Base-by-base conservation (phyloP, 2,329 filamentous ascomycete species). In the Aureobasidium musti region DNA sequence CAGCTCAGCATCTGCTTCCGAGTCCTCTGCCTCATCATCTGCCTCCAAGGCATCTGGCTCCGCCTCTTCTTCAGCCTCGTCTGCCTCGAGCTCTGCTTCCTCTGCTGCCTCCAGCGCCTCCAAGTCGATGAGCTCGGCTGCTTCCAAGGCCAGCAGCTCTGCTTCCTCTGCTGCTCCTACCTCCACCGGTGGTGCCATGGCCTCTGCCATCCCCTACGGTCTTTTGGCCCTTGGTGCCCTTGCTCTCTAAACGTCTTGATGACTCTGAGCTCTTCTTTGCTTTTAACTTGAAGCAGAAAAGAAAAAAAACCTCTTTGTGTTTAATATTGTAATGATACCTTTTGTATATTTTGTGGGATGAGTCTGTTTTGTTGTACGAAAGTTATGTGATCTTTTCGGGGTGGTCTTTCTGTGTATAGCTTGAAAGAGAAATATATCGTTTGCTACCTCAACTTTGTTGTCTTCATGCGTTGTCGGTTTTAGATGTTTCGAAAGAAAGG, bases 1-100 rank as follows among this genome's bases (percentile, higher is more conserved):
- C 39, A 57, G 60, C 53, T 65, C 66, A 8, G 45, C 47, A 17
- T 50, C 47, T 30, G 26, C 54, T 26, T 61, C 33, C 19, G 13
- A 47, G 11, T 7, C 14, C 17, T 50, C 47, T n/a, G 45, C 45
- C 4, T 49, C 45, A 1, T 23, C n/a, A 3, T 26, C 45, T 47
- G 45, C n/a, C 11, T 26, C n/a, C 13, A 28, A 6, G 14, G 47
- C 47, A 30, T 86, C 84, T 39, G 89, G 80, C 65, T 97, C 79
- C 75, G 96, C 84, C 50, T 88, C 84, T 79, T 43, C 43, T 26
- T 33, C 59, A 43, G n/a, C 30, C 14, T 33, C 30, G 5, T n/a
- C 43, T 19, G 35, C 80, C 13, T 39, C 35, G 63, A 97, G 79
- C 75, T 23, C 7, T 21, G 39, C 23, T 45, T 30, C 53, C 88